Conservation (phyloP, 1,139 yeast genomes). For the Yamadazyma siamensis region DNA sequence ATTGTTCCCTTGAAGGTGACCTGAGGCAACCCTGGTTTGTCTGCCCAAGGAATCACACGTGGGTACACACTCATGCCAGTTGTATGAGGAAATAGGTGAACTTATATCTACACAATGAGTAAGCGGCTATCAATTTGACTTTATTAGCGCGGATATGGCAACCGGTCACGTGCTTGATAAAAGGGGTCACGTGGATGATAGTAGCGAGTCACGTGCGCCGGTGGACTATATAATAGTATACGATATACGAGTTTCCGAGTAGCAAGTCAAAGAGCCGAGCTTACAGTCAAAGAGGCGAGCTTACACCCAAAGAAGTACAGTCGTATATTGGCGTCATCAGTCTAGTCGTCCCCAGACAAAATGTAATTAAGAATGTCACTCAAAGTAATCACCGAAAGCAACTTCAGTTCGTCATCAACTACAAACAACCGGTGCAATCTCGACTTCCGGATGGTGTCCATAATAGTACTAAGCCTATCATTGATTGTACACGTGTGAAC, state of each 20-base stretch:
- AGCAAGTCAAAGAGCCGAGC: no score
- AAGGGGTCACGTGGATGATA: no score
- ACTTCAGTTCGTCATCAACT: slow-evolving; percentile 75
- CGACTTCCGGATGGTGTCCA: slow-evolving; percentile 91
- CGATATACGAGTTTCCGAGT: no score
- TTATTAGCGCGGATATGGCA: background rate
- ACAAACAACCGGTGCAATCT: slow-evolving; percentile 90
- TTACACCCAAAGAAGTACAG: no score
- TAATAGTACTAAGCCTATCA: slow-evolving; percentile 84
- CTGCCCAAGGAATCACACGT: slow-evolving; percentile 17
- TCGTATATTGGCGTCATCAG: no score
- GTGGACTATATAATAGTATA: no score
- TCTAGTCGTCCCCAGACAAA: slow-evolving; percentile 60
- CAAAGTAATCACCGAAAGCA: slow-evolving; percentile 82
- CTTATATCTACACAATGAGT: background rate
- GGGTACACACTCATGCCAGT: background rate
- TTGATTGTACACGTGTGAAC: slow-evolving; percentile 91
- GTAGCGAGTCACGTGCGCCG: no score
- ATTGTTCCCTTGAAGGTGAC: slow-evolving; percentile 68
- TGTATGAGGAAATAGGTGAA: background rate
- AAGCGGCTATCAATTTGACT: background rate
- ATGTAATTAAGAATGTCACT: slow-evolving; percentile 89
- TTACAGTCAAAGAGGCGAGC: no score
- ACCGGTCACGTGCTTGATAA: no score
- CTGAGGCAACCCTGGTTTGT: slow-evolving; percentile 50